A percentile compares a stretch with the other conserved stretches of the same genome.
These are phyloP conservation scores for Sungouiozyma ichnusensis DNA, from an alignment of 805 yeast genomes.

Conservation along the genomic window DNA sequence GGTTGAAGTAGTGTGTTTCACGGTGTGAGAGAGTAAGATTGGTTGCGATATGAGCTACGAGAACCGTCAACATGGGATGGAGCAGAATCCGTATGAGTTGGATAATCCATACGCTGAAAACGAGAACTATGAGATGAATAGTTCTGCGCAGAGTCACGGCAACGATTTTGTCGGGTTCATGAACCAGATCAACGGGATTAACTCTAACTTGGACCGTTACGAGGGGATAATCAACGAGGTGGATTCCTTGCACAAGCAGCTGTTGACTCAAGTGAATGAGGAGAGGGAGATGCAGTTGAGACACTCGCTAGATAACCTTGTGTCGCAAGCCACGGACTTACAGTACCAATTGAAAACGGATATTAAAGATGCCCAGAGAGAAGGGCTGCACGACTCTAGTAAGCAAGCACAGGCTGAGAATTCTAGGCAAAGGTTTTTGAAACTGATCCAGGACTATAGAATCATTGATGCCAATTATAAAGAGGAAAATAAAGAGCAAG, in stretches of 20 bases:
- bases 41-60: slow-evolving; percentile 25
- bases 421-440: slow-evolving; percentile 73
- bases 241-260: slow-evolving; percentile 57
- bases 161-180: slow-evolving; percentile 54
- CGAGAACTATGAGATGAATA: slow-evolving; percentile 2
- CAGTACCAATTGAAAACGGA: slow-evolving; percentile 66
- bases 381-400: slow-evolving; percentile 61
- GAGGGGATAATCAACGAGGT: slow-evolving; percentile 58
- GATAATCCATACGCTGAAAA: slow-evolving; percentile 15
- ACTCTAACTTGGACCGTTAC: slow-evolving; percentile 59
- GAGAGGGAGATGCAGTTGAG: slow-evolving; percentile 60
- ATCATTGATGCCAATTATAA: slow-evolving; percentile 78
- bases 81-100: slow-evolving; percentile 18
- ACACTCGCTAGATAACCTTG: slow-evolving; percentile 65
- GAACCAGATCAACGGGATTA: slow-evolving; percentile 56
- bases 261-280: slow-evolving; percentile 62
- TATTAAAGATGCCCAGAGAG: slow-evolving; percentile 66
- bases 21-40: too few relatives aligned
- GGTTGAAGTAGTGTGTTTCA: too few relatives aligned
- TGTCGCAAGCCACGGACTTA: slow-evolving; percentile 67
- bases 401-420: slow-evolving; percentile 87
- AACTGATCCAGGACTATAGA: slow-evolving; percentile 77
- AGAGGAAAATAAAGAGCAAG: slow-evolving; percentile 74
- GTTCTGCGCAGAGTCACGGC: slow-evolving; percentile 5
- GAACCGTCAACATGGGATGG: slow-evolving; percentile 6